Evolutionary conservation across 2,329 filamentous ascomycete species (phyloP), one percentile per base, ranked within the genome.

Genomic region (Stemphylium vesicarium): DNA sequence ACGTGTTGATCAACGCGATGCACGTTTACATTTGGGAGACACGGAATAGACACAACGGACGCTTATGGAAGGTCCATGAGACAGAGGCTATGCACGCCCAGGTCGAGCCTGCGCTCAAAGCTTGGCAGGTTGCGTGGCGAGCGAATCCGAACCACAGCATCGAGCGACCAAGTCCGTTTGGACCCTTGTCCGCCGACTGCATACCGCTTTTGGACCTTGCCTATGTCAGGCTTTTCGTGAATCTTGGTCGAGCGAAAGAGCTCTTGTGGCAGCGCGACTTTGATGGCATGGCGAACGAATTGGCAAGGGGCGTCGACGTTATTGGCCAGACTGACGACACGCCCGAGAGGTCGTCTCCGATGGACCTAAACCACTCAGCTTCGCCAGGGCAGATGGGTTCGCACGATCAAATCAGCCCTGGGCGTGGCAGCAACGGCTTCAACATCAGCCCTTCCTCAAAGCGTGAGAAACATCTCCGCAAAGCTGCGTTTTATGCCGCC

Each of bases 11-110:
- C 72, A 94, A 96, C 71, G 93, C 95, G 3, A 81, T 98, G 20
- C 95, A 98, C 78, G 97, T 97, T 66, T 97, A 96, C 75, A 97
- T 98, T 39, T 98, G 95, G 95, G 94, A 98, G 77, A 97, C 93
- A 0, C 85, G 94, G 20, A 93, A 96, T 75, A 84, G 92, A 47
- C 93, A 97, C 65, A 88, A 93, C 65, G 92, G 90, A 65, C 88
- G 92, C 59, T 82, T 92, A 43, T 97, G 94, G 94, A 96, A 92
- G 2, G 86, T 88, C 31, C 89, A 94, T 62, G 94, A 98, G 75
- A 96, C 92, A 0, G 93, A 98, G 64, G 92, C 92, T 61, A 96
- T 98, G 92, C 93, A 97, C 73, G 86, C 90, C 1, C 92, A 96
- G 69, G 96, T 98, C 53, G 93, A 97, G 74, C 94, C 94, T 10